Evolutionary conservation across 139 green algal genomes (phyloP).

Genomic region (Tetraselmis striata): DNA sequence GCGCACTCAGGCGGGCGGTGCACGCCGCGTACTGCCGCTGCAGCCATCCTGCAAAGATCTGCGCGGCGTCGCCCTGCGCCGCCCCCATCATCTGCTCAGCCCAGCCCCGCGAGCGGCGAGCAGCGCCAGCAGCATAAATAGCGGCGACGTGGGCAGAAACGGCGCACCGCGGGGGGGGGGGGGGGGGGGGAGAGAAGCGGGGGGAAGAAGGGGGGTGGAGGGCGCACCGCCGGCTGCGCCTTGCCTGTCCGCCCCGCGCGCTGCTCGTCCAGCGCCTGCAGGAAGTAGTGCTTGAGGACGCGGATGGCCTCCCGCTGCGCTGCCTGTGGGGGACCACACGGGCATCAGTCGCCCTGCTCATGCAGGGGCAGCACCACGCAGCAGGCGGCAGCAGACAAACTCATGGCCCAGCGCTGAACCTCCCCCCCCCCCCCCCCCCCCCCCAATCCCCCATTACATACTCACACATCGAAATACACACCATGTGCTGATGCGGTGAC

Average conservation of each 20-base stretch:
- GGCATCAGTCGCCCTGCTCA: too few species aligned
- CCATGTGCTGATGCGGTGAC: too few species aligned
- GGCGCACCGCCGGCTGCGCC: constrained; percentile 22
- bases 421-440: too few species aligned
- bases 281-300: constrained; percentile 50
- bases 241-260: constrained; percentile 16
- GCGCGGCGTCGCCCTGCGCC: not conserved
- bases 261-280: constrained; percentile 28
- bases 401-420: not conserved
- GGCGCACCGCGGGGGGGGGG: too few species aligned
- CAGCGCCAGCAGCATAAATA: too few species aligned
- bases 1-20: constrained; percentile 15
- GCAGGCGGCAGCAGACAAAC: not conserved
- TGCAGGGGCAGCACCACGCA: too few species aligned
- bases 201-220: not conserved
- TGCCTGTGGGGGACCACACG: constrained; percentile 8
- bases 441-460: too few species aligned
- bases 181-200: not conserved
- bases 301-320: constrained; percentile 27
- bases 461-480: too few species aligned
- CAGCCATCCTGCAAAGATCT: constrained; percentile 30
- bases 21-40: constrained; percentile 39
- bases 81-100: not conserved
- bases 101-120: too few species aligned
- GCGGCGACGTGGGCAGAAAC: too few species aligned